These are phyloP conservation scores for Zygosaccharomyces pseudobailii DNA, from an alignment of 1,139 yeast species.

Conservation along the genomic window DNA sequence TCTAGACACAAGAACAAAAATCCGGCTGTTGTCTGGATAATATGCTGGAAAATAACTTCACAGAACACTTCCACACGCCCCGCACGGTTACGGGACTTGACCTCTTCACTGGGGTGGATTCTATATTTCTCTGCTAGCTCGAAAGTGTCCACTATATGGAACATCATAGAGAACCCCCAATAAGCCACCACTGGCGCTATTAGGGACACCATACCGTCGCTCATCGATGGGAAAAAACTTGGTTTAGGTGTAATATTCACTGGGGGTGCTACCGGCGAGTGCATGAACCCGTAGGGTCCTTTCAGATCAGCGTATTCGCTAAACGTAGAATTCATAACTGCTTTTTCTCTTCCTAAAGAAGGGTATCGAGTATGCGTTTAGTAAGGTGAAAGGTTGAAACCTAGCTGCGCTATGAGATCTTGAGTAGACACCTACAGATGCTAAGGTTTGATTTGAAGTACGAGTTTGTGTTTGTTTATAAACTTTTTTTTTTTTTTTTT, in stretches of 20 bases:
- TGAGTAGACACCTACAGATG: neutral
- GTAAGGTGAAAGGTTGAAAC: neutral
- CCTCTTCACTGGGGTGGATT: slow-evolving; percentile 89
- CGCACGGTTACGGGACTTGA: slow-evolving; percentile 68
- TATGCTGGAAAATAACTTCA: slow-evolving; percentile 81
- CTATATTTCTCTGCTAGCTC: slow-evolving; percentile 77
- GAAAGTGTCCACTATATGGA: slow-evolving; percentile 68
- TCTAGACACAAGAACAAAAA: slow-evolving; percentile 51
- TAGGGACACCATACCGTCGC: slow-evolving; percentile 69
- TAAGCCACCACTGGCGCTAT: slow-evolving; percentile 74
- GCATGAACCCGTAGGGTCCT: slow-evolving; percentile 20
- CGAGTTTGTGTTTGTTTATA: neutral
- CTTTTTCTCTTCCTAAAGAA: neutral
- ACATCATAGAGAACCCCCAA: slow-evolving; percentile 72
- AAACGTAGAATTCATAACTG: slow-evolving; percentile 5
- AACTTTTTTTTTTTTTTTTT: neutral
- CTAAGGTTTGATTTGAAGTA: neutral
- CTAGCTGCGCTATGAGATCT: neutral
- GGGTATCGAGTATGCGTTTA: too few relatives aligned
- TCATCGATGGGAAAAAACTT: slow-evolving; percentile 17
- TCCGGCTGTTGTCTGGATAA: slow-evolving; percentile 75
- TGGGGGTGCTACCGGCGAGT: slow-evolving; percentile 18
- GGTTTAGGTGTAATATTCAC: slow-evolving; percentile 13
- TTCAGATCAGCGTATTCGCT: slow-evolving; percentile 14
- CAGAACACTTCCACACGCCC: slow-evolving; percentile 60